Percentiles rank a stretch among this genome's conserved stretches.
Evolutionary conservation across 2,329 filamentous ascomycete species (phyloP).

Genomic region (Neoarthrinium moseri): DNA sequence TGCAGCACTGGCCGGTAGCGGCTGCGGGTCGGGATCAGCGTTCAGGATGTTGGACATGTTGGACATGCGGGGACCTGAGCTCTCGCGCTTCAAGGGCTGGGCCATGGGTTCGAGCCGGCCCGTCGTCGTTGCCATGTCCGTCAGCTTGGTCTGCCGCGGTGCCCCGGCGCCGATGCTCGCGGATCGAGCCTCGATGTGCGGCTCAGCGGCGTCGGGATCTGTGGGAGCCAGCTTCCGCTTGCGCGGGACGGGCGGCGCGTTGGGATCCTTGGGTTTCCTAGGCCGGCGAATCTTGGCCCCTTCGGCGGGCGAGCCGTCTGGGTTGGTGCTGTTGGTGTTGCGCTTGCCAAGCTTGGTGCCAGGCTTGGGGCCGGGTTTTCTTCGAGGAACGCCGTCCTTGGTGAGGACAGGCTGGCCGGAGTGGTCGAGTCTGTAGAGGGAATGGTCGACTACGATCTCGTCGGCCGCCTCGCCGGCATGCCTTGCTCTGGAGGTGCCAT

Average conservation of each 20-base stretch:
- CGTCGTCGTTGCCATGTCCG: constrained; percentile 31
- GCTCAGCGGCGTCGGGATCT: constrained; percentile 27
- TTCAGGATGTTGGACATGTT: constrained; percentile 56
- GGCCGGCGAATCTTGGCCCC: constrained; percentile 48
- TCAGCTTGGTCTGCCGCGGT: constrained; percentile 37
- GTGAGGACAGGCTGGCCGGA: constrained; percentile 45
- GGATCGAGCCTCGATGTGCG: constrained; percentile 19
- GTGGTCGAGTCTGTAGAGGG: constrained; percentile 28
- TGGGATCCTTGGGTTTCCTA: constrained; percentile 59
- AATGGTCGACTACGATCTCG: constrained; percentile 31
- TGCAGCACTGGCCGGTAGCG: constrained; percentile 40
- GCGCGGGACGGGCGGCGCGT: constrained; percentile 51
- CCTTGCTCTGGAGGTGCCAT: constrained; percentile 16
- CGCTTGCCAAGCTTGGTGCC: constrained; percentile 50
- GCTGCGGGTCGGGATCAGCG: constrained; percentile 46
- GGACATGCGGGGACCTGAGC: constrained; percentile 31
- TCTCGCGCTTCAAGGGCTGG: constrained; percentile 48
- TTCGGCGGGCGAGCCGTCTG: constrained; percentile 35
- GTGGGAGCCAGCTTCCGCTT: constrained; percentile 50
- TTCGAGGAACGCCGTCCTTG: constrained; percentile 56
- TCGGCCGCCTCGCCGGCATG: constrained; percentile 23
- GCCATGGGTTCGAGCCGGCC: constrained; percentile 32
- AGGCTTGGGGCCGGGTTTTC: constrained; percentile 66
- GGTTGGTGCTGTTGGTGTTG: constrained; percentile 35
- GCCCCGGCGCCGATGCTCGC: constrained; percentile 20